phyloP scores from a whole-genome alignment of 352 stramenopile genomes.

The Phytophthora pisi region DNA sequence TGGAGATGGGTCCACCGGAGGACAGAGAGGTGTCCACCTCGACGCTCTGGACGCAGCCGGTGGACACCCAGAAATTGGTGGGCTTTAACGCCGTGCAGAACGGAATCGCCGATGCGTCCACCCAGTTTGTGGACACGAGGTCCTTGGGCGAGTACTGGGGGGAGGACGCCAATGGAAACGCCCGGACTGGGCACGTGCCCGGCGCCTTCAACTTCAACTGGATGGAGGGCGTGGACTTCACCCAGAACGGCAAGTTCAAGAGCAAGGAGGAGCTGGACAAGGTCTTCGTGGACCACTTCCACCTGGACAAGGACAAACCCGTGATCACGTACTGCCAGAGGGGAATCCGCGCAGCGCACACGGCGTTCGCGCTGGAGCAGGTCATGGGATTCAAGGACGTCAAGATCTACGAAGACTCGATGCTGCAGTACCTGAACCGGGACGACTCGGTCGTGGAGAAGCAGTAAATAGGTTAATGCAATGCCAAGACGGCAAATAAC shows the following conservation, averaged over 20 bases:
- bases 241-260: conserved; percentile 64
- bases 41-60: conserved; percentile 24
- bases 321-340: conserved; percentile 82
- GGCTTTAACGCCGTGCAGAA: conserved; percentile 36
- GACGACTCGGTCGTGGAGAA: conserved; percentile 61
- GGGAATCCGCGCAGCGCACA: conserved; percentile 70
- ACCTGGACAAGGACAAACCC: conserved; percentile 51
- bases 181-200: conserved; percentile 61
- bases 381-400: conserved; percentile 46
- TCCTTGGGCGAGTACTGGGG: conserved; percentile 42
- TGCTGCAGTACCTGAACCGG: conserved; percentile 81
- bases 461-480: conserved; percentile 13
- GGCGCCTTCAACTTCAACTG: conserved; percentile 80
- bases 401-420: conserved; percentile 72
- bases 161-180: conserved; percentile 35
- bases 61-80: conserved; percentile 33
- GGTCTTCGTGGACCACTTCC: conserved; percentile 42
- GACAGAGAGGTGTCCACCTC: conserved; percentile 18
- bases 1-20: conserved; percentile 40
- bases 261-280: conserved; percentile 56
- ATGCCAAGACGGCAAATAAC: too few species aligned
- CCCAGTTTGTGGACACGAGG: conserved; percentile 43
- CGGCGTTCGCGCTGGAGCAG: conserved; percentile 73
- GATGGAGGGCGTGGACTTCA: conserved; percentile 58
- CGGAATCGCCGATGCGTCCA: conserved; percentile 33